A percentile compares a stretch with the other conserved stretches of the same genome.
phyloP scores from a whole-genome alignment of 129 eudicot genomes.

The Centrapalus pauciflorus region DNA sequence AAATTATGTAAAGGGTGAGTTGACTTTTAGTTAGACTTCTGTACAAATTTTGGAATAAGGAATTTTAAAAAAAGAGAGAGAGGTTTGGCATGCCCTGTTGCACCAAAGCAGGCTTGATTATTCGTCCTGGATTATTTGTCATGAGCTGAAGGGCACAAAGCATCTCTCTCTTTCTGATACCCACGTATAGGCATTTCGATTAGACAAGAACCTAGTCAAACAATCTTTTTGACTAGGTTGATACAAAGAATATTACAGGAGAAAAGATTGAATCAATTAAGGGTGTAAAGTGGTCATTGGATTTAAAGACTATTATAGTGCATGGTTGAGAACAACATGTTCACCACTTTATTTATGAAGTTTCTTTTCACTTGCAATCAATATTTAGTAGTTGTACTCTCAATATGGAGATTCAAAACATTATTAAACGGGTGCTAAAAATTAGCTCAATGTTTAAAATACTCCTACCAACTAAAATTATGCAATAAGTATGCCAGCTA shows the following conservation, averaged over 20 bases:
- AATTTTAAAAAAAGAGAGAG: slow-evolving; percentile 16
- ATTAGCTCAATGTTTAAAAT: slow-evolving; percentile 12
- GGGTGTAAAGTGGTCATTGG: slow-evolving; percentile 25
- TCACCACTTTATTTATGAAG: slow-evolving; percentile 7
- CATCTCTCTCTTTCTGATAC: slow-evolving; percentile 10
- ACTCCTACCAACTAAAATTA: neutral
- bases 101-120: slow-evolving; percentile 19
- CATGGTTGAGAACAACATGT: slow-evolving; percentile 20
- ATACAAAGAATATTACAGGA: slow-evolving; percentile 22
- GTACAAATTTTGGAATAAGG: slow-evolving; percentile 24
- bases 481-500: slow-evolving; percentile 16
- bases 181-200: slow-evolving; percentile 12
- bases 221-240: slow-evolving; percentile 29
- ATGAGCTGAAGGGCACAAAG: slow-evolving; percentile 22
- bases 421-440: slow-evolving; percentile 14
- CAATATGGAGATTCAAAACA: neutral
- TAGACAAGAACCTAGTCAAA: slow-evolving; percentile 16
- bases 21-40: slow-evolving; percentile 32
- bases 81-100: slow-evolving; percentile 20
- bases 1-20: slow-evolving; percentile 18
- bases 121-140: slow-evolving; percentile 5
- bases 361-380: slow-evolving; percentile 17
- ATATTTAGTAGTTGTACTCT: slow-evolving; percentile 1
- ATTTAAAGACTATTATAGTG: slow-evolving; percentile 1
- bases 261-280: slow-evolving; percentile 13